A percentile compares a stretch with the other conserved stretches of the same genome.
phyloP scores from a whole-genome alignment of 495 filamentous ascomycete genomes.

The Cetradonia linearis region DNA sequence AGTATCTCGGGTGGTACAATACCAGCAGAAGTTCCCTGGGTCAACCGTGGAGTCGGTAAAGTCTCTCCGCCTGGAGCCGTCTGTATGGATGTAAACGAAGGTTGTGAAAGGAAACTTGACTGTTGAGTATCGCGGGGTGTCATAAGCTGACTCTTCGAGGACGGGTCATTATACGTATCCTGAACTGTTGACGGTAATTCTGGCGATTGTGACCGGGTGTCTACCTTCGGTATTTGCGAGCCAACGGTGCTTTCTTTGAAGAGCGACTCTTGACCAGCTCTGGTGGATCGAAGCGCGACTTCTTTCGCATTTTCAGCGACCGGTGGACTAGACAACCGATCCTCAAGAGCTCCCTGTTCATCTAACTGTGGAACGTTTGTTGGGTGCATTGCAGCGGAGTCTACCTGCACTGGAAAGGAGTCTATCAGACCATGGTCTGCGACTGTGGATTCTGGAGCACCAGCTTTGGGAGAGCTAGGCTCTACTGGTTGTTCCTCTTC shows the following conservation, averaged over 20 bases:
- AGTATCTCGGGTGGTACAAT: background rate
- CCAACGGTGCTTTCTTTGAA: background rate
- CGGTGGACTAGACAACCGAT: background rate
- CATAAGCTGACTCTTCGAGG: constrained; percentile 14
- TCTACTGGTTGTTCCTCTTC: constrained; percentile 5
- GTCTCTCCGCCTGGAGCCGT: constrained; percentile 4
- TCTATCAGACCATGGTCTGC: background rate
- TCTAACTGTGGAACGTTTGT: background rate
- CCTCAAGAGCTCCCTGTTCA: background rate
- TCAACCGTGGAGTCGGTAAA: constrained; percentile 21
- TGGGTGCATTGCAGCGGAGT: background rate
- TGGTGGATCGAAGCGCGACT: background rate
- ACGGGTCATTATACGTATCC: background rate
- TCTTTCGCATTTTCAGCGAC: background rate
- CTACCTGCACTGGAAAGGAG: background rate
- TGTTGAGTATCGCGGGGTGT: constrained; percentile 17
- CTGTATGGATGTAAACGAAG: constrained; percentile 16
- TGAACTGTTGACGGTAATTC: constrained; percentile 12
- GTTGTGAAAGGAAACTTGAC: constrained; percentile 16
- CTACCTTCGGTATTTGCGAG: background rate
- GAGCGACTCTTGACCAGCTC: background rate
- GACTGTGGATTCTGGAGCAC: background rate
- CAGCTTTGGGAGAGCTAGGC: background rate
- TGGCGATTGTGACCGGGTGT: background rate
- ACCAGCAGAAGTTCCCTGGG: constrained; percentile 17